Evolutionary conservation across 345 rosid genomes (phyloP).

Genomic region (Turnera subulata): DNA sequence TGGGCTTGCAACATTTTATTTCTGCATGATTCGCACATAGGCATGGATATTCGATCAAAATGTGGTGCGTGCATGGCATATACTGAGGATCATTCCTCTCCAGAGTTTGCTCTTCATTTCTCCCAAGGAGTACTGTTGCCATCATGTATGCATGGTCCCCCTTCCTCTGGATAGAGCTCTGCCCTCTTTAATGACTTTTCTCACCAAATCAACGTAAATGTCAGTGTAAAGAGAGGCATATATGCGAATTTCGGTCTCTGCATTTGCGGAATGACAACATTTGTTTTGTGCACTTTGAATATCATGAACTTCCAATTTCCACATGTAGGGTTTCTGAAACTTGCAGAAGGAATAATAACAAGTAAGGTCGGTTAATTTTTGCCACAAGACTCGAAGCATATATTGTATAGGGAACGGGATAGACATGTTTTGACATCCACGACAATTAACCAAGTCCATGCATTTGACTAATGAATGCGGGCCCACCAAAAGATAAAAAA

Average conservation of each 20-base stretch:
- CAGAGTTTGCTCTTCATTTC: conserved; percentile 15
- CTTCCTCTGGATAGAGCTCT: conserved; percentile 11
- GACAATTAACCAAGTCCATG: not conserved
- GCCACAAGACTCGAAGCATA: no score
- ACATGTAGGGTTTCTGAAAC: no score
- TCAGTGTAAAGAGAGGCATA: not conserved
- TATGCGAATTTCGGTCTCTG: not conserved
- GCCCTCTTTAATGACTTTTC: conserved; percentile 12
- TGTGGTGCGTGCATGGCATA: conserved; percentile 20
- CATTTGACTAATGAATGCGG: no score
- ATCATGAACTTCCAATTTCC: not conserved
- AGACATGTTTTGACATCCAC: not conserved
- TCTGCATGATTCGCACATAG: conserved; percentile 29
- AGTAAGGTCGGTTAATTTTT: no score
- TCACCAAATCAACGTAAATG: not conserved
- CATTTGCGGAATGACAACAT: not conserved
- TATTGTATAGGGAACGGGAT: no score
- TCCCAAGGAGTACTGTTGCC: conserved; percentile 1
- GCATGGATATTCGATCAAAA: conserved; percentile 28
- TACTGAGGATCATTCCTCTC: conserved; percentile 34
- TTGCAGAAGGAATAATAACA: no score
- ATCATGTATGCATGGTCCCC: conserved; percentile 41
- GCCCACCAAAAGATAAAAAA: not conserved
- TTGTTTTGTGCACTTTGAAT: not conserved
- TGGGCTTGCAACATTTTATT: conserved; percentile 5